Evolutionary conservation across 192 early-diverging fungal species (phyloP).

Genomic region (Entomortierella lignicola): DNA sequence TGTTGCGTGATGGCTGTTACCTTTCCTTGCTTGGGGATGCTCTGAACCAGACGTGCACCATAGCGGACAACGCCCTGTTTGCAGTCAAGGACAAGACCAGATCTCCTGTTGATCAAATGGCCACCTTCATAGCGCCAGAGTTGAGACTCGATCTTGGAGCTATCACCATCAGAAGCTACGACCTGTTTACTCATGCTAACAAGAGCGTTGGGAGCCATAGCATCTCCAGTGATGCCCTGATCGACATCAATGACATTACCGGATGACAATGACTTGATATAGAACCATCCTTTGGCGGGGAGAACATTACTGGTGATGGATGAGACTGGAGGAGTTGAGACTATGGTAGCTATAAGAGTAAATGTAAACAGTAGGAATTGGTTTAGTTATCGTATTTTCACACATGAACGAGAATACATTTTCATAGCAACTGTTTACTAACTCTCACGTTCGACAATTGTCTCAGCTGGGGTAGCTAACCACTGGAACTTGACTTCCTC

Average conservation of each 20-base stretch:
- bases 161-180: conserved; percentile 9
- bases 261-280: conserved; percentile 42
- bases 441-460: conserved; percentile 25
- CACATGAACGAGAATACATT: too few relatives aligned
- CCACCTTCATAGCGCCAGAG: conserved; percentile 51
- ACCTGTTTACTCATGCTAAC: conserved; percentile 31
- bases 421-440: neutral
- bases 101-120: conserved; percentile 51
- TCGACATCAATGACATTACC: conserved; percentile 45
- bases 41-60: conserved; percentile 47
- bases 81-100: conserved; percentile 44
- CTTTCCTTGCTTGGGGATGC: conserved; percentile 38
- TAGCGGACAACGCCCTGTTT: conserved; percentile 46
- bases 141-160: conserved; percentile 37
- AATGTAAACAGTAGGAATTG: too few relatives aligned
- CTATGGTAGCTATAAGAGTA: neutral
- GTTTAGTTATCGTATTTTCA: too few relatives aligned
- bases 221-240: conserved; percentile 17
- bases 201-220: conserved; percentile 37
- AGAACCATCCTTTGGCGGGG: conserved; percentile 51
- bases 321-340: neutral
- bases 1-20: conserved; percentile 2
- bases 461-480: conserved; percentile 13
- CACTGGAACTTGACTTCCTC: conserved; percentile 41
- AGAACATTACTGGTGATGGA: conserved; percentile 11